Base-by-base conservation (phyloP, 1,139 yeast genomes). In the Arxiozyma slooffiae region DNA sequence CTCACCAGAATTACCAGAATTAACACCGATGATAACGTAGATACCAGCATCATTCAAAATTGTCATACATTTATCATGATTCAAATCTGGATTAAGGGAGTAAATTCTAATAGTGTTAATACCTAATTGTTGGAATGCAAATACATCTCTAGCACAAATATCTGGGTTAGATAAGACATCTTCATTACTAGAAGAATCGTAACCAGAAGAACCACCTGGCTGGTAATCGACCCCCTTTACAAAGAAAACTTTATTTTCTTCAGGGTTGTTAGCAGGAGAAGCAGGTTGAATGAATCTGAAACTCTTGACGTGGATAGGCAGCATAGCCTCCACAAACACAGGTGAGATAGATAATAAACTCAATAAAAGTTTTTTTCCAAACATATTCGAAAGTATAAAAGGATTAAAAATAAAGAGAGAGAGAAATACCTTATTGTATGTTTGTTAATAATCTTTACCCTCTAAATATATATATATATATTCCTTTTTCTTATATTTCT, bases 31-130 rank as follows among this genome's bases (percentile, higher is more conserved):
- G 53, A 90, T 71, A 26, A 89, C 79, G 62, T 89, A 89, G 58
- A 90, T 88, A 50, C 97, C 96, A 8, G 95, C 96, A 51, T 85
- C 83, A 59, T 85, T 82, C 61, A 88, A 79, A 56, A 85, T 77
- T 42, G 87, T 74, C 95, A 90, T 87, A 73, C 97, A 90, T 60
- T 79, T 83, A 62, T 85, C 89, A 67, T 89, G 97, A 68, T 88
- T 81, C 52, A 81, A 62, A 53, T 78, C 79, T n/a, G 92, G 87
- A 67, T 85, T 82, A 54, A 86, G 72, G 11, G 94, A 84, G 69
- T 87, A 87, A 21, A 76, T 76, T 57, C 81, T 71, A 54, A 85
- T 75, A 26, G 85, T 80, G 70, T 90, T 89, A 61, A 89, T 78
- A 38, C 90, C 87, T 50, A 87, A 72, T 60, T 82, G 78, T 68